Conservation (phyloP, 176 grass and related monocot genomes). For the Zea luxurians region DNA sequence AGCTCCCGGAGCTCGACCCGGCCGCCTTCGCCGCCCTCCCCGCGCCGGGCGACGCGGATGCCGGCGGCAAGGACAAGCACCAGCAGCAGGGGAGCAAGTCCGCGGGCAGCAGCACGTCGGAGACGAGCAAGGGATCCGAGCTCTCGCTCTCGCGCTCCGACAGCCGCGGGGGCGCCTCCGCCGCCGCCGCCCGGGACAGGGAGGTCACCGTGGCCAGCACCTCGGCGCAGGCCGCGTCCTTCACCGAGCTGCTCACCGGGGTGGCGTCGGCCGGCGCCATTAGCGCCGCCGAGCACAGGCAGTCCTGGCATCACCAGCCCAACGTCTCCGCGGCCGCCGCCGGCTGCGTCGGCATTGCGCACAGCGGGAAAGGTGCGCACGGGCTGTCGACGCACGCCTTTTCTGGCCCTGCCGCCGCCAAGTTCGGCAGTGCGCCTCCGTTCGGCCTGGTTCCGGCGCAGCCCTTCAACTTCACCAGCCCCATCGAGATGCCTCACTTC, state of each 20-base stretch:
- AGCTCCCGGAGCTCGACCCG: slow-evolving; percentile 56
- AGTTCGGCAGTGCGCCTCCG: slow-evolving; percentile 44
- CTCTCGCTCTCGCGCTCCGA: slow-evolving; percentile 76
- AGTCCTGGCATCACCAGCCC: slow-evolving; percentile 20
- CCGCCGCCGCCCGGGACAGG: slow-evolving; percentile 49
- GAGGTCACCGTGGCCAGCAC: slow-evolving; percentile 54
- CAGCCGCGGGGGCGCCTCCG: slow-evolving; percentile 36
- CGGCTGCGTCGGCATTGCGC: slow-evolving; percentile 38
- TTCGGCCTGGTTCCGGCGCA: slow-evolving; percentile 42
- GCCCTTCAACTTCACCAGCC: slow-evolving; percentile 38
- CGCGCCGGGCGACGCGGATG: slow-evolving; percentile 24
- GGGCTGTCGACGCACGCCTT: slow-evolving; percentile 26
- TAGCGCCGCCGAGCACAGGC: slow-evolving; percentile 35
- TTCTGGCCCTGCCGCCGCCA: slow-evolving; percentile 12
- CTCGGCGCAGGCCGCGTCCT: slow-evolving; percentile 49
- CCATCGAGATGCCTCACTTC: slow-evolving; percentile 66
- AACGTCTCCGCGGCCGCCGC: slow-evolving; percentile 1
- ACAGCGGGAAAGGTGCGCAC: slow-evolving; percentile 15
- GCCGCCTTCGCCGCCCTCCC: slow-evolving; percentile 39
- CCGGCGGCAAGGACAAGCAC: slow-evolving; percentile 18
- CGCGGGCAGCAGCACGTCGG: slow-evolving; percentile 71
- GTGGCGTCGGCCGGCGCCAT: slow-evolving; percentile 29
- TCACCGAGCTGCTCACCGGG: slow-evolving; percentile 79
- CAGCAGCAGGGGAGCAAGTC: slow-evolving; percentile 59
- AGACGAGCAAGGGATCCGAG: slow-evolving; percentile 84